A percentile compares a stretch with the other conserved stretches of the same genome.
phyloP scores from a whole-genome alignment of 75 land plant species.

The Pinus tabuliformis region DNA sequence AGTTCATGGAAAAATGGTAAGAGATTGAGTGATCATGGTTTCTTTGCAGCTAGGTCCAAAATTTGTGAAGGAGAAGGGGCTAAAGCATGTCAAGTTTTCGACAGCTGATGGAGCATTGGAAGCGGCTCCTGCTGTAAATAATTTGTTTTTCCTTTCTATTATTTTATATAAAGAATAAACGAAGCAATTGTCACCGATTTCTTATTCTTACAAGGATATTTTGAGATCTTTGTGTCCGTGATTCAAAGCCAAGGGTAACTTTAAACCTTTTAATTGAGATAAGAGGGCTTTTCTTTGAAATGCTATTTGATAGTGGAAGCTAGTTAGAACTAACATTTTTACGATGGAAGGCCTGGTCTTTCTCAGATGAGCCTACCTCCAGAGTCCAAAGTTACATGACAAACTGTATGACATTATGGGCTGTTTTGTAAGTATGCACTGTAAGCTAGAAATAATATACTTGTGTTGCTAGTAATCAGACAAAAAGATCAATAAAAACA shows the following conservation, averaged over 20 bases:
- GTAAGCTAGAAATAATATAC: too few species aligned
- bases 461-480: too few species aligned
- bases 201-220: too few species aligned
- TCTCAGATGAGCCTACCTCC: too few species aligned
- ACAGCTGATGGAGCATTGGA: slow-evolving; percentile 99
- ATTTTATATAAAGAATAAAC: too few species aligned
- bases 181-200: background rate
- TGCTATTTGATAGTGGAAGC: background rate
- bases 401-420: too few species aligned
- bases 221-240: background rate
- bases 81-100: slow-evolving; percentile 72
- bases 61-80: slow-evolving; percentile 73
- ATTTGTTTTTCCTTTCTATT: background rate
- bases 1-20: background rate
- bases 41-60: slow-evolving; percentile 70
- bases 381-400: too few species aligned
- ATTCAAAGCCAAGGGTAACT: background rate
- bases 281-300: too few species aligned
- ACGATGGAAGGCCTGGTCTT: too few species aligned
- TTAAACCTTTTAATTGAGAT: background rate
- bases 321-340: too few species aligned
- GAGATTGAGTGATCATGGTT: background rate
- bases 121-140: slow-evolving; percentile 93
- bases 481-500: too few species aligned
- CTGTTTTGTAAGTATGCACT: too few species aligned